Evolutionary conservation across 495 filamentous ascomycete species (phyloP).

Genomic region (Hypoxylon subgilvum): DNA sequence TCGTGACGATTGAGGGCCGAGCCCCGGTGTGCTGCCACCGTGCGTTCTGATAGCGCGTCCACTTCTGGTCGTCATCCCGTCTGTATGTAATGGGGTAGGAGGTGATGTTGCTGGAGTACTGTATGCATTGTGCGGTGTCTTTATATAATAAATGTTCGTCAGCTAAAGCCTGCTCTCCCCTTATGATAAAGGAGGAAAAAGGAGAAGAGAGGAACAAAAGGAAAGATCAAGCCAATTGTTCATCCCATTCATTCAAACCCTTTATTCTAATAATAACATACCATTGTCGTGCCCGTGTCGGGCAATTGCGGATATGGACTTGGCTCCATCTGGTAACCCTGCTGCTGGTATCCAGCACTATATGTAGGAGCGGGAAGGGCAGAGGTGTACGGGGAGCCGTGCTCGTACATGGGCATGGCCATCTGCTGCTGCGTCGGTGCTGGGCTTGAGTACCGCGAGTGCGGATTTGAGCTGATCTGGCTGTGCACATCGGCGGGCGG

Average conservation of each 20-base stretch:
- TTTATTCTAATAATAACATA: constrained; percentile 40
- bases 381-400: constrained; percentile 27
- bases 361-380: constrained; percentile 18
- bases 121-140: constrained; percentile 49
- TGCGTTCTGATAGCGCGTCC: constrained; percentile 46
- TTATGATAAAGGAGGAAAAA: neutral
- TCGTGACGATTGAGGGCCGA: constrained; percentile 30
- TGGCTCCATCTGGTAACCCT: constrained; percentile 43
- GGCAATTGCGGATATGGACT: constrained; percentile 45
- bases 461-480: constrained; percentile 48
- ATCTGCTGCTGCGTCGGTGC: constrained; percentile 39
- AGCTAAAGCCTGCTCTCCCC: constrained; percentile 1
- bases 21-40: constrained; percentile 14
- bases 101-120: constrained; percentile 59
- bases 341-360: constrained; percentile 42
- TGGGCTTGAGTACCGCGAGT: constrained; percentile 52
- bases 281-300: constrained; percentile 34
- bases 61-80: constrained; percentile 54
- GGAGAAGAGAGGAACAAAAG: constrained; percentile 6
- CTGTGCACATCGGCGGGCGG: constrained; percentile 34
- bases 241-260: constrained; percentile 3
- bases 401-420: constrained; percentile 34
- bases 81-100: constrained; percentile 51
- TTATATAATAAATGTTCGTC: constrained; percentile 10
- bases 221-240: constrained; percentile 26